Base-by-base conservation (phyloP, 805 yeast species). In the Helenozyma baotianmanensis region DNA sequence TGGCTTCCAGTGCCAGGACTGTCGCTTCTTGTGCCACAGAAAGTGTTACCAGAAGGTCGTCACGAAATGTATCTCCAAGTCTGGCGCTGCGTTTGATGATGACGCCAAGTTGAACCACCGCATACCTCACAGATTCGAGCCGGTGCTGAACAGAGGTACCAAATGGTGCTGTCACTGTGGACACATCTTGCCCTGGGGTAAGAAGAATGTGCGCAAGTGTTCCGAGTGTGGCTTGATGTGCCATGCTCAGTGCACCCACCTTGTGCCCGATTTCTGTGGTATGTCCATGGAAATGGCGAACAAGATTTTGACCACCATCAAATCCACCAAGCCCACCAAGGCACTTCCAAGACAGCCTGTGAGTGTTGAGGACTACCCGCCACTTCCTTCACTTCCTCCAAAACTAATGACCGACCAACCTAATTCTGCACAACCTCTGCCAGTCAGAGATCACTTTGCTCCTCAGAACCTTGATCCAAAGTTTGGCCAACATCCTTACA, bases 151-250 rank as follows among this genome's bases (percentile, higher is more conserved):
- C 53, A 80, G 88, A 61, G 94, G 96, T 50, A 94, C 99, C 2
- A 89, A 90, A 54, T 92, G 99, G 99, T 92, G 99, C 64, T 92
- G 97, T 50, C 99, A 92, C 57, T 92, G 99, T 72, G 99, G 99
- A 40, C 87, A 87, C 54, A 80, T 92, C 32, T 70, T 92, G 42
- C 97, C 98, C 12, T 82, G 96, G 82, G 96, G 97, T 33, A 78
- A 82, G 51, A 88, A 87, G 58, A 88, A 85, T 48, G 94, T 89
- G 9, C 74, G 96, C 32, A 92, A 87, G 57, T 90, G 98, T 70
- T 67, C 82, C 4, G 92, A 84, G 46, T 92, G 98, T 77, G 95
- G 95, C 19, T 78, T 88, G 14, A 86, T 90, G 82, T 90, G 96
- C 51, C 99, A 92, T 54, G 75, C 92, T 3, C 78, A 79, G 27